A percentile compares a stretch with the other conserved stretches of the same genome.
Evolutionary conservation across 2,329 filamentous ascomycete genomes (phyloP).

Genomic region (Periconia macrospinosa): DNA sequence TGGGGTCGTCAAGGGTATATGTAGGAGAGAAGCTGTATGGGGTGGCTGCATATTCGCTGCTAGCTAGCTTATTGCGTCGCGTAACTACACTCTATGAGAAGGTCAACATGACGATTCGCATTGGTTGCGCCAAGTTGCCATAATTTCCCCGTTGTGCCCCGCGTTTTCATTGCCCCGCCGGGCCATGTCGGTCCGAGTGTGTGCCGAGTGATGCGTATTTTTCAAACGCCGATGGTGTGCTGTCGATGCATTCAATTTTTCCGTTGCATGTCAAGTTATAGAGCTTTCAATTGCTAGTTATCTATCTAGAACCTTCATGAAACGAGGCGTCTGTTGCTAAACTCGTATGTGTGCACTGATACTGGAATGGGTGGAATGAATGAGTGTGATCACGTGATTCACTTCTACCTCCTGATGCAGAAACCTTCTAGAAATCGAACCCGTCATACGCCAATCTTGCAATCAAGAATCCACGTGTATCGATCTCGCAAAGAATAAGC

Average conservation of each 20-base stretch:
- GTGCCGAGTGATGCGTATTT: background rate
- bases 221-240: slow-evolving; percentile 1
- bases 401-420: background rate
- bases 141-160: slow-evolving; percentile 7
- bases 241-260: background rate
- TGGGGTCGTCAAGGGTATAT: slow-evolving; percentile 26
- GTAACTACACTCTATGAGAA: too few relatives aligned
- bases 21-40: slow-evolving; percentile 14
- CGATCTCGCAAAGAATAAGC: background rate
- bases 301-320: too few relatives aligned
- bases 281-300: background rate
- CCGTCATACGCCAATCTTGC: background rate
- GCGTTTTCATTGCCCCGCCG: slow-evolving; percentile 29
- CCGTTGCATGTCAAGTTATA: too few relatives aligned
- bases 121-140: too few relatives aligned
- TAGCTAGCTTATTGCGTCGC: too few relatives aligned
- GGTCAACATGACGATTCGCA: too few relatives aligned
- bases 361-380: too few relatives aligned
- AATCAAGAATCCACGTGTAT: background rate
- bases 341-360: too few relatives aligned
- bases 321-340: too few relatives aligned
- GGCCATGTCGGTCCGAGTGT: slow-evolving; percentile 21
- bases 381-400: background rate
- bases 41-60: background rate
- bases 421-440: background rate